Base-by-base conservation (phyloP, 257 asterid genomes). In the Rubia yunnanensis region DNA sequence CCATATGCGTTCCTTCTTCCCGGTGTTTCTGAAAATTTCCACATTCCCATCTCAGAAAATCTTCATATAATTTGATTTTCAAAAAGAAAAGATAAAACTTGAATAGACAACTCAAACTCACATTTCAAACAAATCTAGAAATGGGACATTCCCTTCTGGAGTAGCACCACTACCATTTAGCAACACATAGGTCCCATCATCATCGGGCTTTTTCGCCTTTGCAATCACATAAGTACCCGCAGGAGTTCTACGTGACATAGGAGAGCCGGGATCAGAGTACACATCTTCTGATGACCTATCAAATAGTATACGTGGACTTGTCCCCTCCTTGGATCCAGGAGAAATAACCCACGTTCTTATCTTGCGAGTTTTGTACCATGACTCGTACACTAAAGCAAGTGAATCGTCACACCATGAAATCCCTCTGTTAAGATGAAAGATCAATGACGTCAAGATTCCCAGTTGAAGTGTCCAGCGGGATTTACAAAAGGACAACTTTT, bases 251-350 rank as follows among this genome's bases (percentile, higher is more conserved):
- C 97, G 87, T 68, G 74, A 66, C 98, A 90, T 90, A 28, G 99
- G 99, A 78, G 95, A 86, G 56, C 99, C 99, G 50, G 99, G 99
- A 81, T 94, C 99, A 32, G 99, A 90, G 80, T 94, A 94, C 68
- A 94, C 97, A 81, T 94, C 99, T 82, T 94, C 99, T 27, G 88
- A 94, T 70, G 99, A 94, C 83, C 99, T 78, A 85, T 94, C 99
- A 73, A 94, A 94, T 64, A 94, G 82, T 81, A 90, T 80, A 48
- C 83, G 88, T 7, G 95, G 95, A 74, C 71, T 80, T 59, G 74
- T 76, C 76, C 80, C 78, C 81, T 82, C 79, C 79, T 79, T 83
- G 32, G 80, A 65, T 66, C 83, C 95, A 17, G 99, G 96, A 65
- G 96, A 85, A 77, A 86, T 81, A 70, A 82, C 71, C 99, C 96